These are phyloP conservation scores for Cladobotryum protrusum DNA, from an alignment of 2,329 filamentous ascomycete genomes.

Conservation along the genomic window DNA sequence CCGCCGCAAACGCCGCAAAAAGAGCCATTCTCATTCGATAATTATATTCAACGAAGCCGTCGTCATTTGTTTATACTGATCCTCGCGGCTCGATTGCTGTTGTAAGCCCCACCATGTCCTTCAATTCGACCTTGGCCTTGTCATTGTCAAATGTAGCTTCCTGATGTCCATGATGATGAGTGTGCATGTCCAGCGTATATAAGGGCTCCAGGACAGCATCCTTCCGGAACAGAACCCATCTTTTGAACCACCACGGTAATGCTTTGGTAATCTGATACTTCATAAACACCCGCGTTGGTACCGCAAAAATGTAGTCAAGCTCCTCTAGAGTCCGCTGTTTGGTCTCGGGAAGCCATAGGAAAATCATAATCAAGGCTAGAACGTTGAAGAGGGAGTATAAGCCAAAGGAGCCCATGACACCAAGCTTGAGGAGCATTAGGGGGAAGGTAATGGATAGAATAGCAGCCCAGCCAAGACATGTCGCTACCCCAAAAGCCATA, in stretches of 20 bases:
- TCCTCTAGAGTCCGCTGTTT: constrained; percentile 49
- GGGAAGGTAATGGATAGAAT: constrained; percentile 60
- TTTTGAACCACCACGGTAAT: constrained; percentile 55
- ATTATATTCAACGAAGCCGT: no score
- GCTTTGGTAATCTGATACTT: constrained; percentile 50
- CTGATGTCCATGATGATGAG: constrained; percentile 26
- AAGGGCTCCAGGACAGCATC: constrained; percentile 34
- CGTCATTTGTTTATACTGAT: neutral
- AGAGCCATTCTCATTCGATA: no score
- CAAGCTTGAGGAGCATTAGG: constrained; percentile 41
- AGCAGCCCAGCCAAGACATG: constrained; percentile 54
- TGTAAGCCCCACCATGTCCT: constrained; percentile 28
- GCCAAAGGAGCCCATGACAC: constrained; percentile 45
- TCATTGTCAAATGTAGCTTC: constrained; percentile 30
- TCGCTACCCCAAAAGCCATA: constrained; percentile 64
- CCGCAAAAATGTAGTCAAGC: constrained; percentile 56
- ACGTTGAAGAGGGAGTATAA: constrained; percentile 52
- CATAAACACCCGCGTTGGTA: constrained; percentile 52
- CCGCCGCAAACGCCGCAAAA: neutral
- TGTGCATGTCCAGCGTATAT: constrained; percentile 34
- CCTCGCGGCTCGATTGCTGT: constrained; percentile 15
- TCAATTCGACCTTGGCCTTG: constrained; percentile 34
- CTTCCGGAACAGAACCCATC: constrained; percentile 48
- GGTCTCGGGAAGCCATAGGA: constrained; percentile 52
- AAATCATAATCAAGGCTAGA: constrained; percentile 49